Base-by-base conservation (phyloP, 768 basidiomycete species). In the Psilocybe azurescens region DNA sequence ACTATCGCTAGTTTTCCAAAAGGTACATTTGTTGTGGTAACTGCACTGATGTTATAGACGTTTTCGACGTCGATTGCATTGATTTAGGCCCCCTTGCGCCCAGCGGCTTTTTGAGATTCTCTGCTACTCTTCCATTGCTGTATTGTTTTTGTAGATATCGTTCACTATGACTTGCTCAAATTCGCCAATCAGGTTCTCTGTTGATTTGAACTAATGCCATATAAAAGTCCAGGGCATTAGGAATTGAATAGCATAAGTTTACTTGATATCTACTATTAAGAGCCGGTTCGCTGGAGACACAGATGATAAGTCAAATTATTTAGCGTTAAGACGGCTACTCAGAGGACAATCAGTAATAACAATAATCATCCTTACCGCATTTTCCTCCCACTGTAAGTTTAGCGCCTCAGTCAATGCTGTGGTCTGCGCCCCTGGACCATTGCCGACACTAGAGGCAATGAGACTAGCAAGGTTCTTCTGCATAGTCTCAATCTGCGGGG, bases 361-460 rank as follows among this genome's bases (percentile, higher is more conserved):
- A 1, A 88, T 79, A 18, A 79, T 77, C 73, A 87, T 82, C 75
- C 84, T 86, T 3, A 79, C 75, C 3, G 84, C 82, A 5, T 74
- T 69, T 18, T 77, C 74, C 38, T 79, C 75, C 86, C 86, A 88
- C 28, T 79, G 74, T 67, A 84, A 70, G 38, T 78, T 75, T 59
- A 85, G 63, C 3, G 81, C 79, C 41, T 79, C 82, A 14, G 80
- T 77, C 63, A 87, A 72, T 18, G 81, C 86, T 3, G 83, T 83
- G 2, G 83, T 86, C 33, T 84, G 80, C 5, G 85, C 85, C 67
- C 87, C 86, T 0, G 86, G 86, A 0, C 83, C 85, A 69, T 87
- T 86, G 3, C 80, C 79, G 8, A 81, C 81, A 18, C 82, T 81
- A 10, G 73, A 70, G 0, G 79, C 81, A 33, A 75, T 74, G 16